Conservation (phyloP, 768 basidiomycete species). For the Saitozyma sp. region DNA sequence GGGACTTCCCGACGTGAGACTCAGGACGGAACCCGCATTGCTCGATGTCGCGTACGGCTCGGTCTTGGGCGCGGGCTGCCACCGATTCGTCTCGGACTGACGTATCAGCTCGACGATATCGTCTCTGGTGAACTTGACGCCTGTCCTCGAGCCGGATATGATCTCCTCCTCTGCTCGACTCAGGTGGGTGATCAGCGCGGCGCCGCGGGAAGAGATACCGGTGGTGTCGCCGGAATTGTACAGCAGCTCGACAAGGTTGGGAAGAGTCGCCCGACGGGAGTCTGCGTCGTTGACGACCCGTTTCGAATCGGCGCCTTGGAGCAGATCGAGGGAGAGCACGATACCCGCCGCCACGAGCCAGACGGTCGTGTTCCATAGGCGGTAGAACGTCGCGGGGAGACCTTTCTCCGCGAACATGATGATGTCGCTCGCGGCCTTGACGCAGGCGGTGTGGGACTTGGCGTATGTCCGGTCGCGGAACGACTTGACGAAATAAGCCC, state of each 20-base stretch:
- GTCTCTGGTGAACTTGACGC: not conserved
- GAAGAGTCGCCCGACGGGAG: not conserved
- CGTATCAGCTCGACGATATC: not conserved
- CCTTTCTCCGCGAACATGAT: not conserved
- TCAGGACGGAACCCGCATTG: not conserved
- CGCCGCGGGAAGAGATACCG: not conserved
- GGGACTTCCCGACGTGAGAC: not conserved
- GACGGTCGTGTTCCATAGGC: conserved; percentile 1
- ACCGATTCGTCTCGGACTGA: not conserved
- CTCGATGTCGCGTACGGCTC: not conserved
- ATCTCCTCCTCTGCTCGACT: not conserved
- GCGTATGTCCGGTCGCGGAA: not conserved
- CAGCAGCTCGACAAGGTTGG: not conserved
- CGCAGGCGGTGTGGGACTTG: not conserved
- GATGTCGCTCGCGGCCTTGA: not conserved
- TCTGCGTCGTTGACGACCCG: not conserved
- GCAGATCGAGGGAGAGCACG: not conserved
- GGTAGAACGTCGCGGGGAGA: conserved; percentile 1
- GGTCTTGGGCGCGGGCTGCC: not conserved
- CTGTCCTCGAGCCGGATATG: not conserved
- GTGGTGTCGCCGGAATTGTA: not conserved
- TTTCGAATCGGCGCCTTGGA: conserved; percentile 1
- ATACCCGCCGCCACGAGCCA: conserved; percentile 2
- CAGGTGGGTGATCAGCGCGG: not conserved
- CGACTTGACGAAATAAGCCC: conserved; percentile 4